Conservation (phyloP, 192 early-diverging fungal species). For the Phlyctochytrium bullatum region DNA sequence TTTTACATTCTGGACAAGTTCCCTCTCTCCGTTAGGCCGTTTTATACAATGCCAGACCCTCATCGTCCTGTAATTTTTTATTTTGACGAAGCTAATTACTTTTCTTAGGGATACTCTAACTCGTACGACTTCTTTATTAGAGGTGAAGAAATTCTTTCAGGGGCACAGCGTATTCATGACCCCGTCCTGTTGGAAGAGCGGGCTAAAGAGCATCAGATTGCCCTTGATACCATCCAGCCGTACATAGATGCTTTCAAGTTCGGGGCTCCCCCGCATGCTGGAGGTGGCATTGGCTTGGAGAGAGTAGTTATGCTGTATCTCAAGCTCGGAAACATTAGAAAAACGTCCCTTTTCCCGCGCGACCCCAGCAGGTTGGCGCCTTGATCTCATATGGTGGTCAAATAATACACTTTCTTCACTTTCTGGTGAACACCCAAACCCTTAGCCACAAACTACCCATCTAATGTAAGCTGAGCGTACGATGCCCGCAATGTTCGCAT, state of each 20-base stretch:
- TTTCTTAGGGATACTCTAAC: slow-evolving; percentile 85
- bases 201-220: slow-evolving; percentile 71
- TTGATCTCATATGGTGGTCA: too few species aligned
- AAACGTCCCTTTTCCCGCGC: slow-evolving; percentile 90
- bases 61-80: slow-evolving; percentile 51
- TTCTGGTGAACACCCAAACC: too few species aligned
- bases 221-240: slow-evolving; percentile 76
- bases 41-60: slow-evolving; percentile 99
- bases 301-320: slow-evolving; percentile 97
- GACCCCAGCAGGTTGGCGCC: slow-evolving; percentile 92
- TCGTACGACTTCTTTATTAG: slow-evolving; percentile 99
- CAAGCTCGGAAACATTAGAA: slow-evolving; percentile 91
- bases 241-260: slow-evolving; percentile 96
- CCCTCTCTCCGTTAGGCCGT: slow-evolving; percentile 91
- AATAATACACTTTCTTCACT: too few species aligned
- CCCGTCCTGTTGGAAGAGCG: slow-evolving; percentile 74
- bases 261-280: slow-evolving; percentile 95
- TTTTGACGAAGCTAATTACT: neutral
- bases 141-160: slow-evolving; percentile 97
- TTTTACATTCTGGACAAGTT: slow-evolving; percentile 99
- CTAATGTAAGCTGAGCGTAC: too few species aligned
- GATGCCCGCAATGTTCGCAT: too few species aligned
- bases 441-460: too few species aligned
- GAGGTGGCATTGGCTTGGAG: slow-evolving; percentile 88
- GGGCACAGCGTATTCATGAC: slow-evolving; percentile 98